Conservation (phyloP, 2,329 filamentous ascomycete genomes). For the Neocatenulostroma microsporum region DNA sequence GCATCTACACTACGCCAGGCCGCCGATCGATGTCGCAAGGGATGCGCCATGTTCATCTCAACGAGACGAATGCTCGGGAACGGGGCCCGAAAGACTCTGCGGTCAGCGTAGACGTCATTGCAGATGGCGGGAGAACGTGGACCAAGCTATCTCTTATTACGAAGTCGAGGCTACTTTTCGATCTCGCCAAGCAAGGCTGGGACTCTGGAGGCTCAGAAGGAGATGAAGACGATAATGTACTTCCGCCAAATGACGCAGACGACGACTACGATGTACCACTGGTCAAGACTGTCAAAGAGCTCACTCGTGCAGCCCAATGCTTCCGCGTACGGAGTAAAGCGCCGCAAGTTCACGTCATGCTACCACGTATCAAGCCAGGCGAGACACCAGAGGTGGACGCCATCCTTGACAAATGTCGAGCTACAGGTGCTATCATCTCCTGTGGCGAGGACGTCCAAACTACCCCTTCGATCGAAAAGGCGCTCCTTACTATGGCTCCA, state of each 20-base stretch:
- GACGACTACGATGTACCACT: conserved; percentile 51
- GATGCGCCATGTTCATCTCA: conserved; percentile 18
- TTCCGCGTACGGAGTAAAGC: conserved; percentile 52
- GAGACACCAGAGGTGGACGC: conserved; percentile 48
- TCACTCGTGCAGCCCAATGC: conserved; percentile 50
- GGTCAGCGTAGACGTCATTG: conserved; percentile 55
- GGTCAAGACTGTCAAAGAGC: conserved; percentile 51
- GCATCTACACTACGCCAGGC: conserved; percentile 48
- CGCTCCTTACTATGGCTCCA: conserved; percentile 28
- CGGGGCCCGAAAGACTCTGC: conserved; percentile 11
- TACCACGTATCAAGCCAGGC: conserved; percentile 51
- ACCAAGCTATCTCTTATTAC: conserved; percentile 61
- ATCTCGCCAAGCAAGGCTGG: conserved; percentile 62
- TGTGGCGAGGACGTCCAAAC: conserved; percentile 22
- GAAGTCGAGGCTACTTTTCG: conserved; percentile 56
- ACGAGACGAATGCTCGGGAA: conserved; percentile 19
- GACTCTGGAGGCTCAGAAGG: conserved; percentile 43
- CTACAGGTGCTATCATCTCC: conserved; percentile 38
- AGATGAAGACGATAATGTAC: conserved; percentile 35
- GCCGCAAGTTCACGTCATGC: conserved; percentile 52
- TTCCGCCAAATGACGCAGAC: conserved; percentile 29
- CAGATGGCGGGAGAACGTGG: conserved; percentile 57
- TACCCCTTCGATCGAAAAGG: conserved; percentile 16
- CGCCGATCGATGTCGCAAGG: conserved; percentile 17
- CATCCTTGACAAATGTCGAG: conserved; percentile 49